Percentiles rank a stretch among this genome's conserved stretches.
Evolutionary conservation across 176 grass and related monocot genomes (phyloP).

Genomic region (Echinochloa phyllopogon): DNA sequence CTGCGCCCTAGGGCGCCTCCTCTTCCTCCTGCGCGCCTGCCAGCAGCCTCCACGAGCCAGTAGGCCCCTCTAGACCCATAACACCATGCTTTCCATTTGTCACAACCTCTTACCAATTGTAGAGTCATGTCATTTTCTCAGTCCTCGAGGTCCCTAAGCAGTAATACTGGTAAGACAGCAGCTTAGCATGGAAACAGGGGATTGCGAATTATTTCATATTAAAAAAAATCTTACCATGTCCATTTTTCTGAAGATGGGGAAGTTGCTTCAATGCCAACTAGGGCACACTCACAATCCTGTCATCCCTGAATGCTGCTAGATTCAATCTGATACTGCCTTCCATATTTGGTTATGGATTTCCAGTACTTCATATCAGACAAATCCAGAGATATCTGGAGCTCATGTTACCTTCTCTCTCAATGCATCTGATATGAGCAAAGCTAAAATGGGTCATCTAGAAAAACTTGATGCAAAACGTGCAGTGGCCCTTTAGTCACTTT

Average conservation of each 20-base stretch:
- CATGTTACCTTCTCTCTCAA: constrained; percentile 58
- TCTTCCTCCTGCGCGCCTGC: too few species aligned
- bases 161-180: background rate
- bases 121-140: background rate
- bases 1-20: too few species aligned
- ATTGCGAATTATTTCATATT: background rate
- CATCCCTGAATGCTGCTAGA: background rate
- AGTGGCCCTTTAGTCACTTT: background rate
- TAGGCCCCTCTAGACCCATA: too few species aligned
- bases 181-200: background rate
- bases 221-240: background rate
- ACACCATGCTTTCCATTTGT: background rate
- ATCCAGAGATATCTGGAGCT: constrained; percentile 20
- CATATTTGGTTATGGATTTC: background rate
- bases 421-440: constrained; percentile 43
- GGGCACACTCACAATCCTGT: background rate
- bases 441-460: constrained; percentile 16
- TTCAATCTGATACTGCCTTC: background rate
- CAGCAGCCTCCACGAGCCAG: too few species aligned
- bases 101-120: background rate
- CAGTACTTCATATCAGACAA: constrained; percentile 1
- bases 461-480: background rate
- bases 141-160: background rate
- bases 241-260: background rate
- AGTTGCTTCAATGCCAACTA: background rate